These are phyloP conservation scores for Suhomyces bolitotheri DNA, from an alignment of 1,139 yeast species.

Conservation along the genomic window DNA sequence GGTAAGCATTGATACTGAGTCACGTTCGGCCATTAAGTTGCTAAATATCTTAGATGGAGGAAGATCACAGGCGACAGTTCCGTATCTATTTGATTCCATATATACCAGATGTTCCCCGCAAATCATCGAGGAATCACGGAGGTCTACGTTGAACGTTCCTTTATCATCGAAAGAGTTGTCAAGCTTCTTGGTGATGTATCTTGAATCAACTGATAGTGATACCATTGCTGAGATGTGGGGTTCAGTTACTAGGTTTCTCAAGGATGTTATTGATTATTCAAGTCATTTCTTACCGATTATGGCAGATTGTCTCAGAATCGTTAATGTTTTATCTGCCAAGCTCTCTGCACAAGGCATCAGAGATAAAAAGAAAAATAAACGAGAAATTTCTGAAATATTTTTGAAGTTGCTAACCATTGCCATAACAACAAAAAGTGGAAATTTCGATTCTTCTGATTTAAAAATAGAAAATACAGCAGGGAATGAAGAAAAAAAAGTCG, in stretches of 20 bases:
- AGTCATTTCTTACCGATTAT: constrained; percentile 50
- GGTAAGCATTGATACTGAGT: constrained; percentile 36
- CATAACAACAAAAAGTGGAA: constrained; percentile 20
- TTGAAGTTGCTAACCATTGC: constrained; percentile 48
- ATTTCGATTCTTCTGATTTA: constrained; percentile 6
- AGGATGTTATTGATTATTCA: constrained; percentile 53
- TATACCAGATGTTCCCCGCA: constrained; percentile 37
- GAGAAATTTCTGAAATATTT: constrained; percentile 69
- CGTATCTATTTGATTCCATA: constrained; percentile 61
- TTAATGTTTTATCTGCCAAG: constrained; percentile 55
- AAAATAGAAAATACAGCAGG: constrained; percentile 2
- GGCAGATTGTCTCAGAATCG: constrained; percentile 53
- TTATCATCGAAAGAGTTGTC: constrained; percentile 46
- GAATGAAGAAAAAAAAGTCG: constrained; percentile 14
- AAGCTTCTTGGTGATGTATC: constrained; percentile 57
- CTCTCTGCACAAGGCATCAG: constrained; percentile 59
- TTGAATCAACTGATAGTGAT: constrained; percentile 68
- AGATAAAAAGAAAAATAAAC: constrained; percentile 57
- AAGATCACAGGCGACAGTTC: constrained; percentile 73
- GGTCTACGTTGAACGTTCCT: constrained; percentile 46
- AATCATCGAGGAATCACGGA: constrained; percentile 30
- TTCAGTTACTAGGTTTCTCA: constrained; percentile 56
- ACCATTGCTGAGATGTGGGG: constrained; percentile 76
- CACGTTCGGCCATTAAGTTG: constrained; percentile 41
- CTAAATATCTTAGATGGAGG: constrained; percentile 84